Evolutionary conservation across 495 filamentous ascomycete species (phyloP), one percentile per base, ranked within the genome.

Genomic region (Podospora comata): DNA sequence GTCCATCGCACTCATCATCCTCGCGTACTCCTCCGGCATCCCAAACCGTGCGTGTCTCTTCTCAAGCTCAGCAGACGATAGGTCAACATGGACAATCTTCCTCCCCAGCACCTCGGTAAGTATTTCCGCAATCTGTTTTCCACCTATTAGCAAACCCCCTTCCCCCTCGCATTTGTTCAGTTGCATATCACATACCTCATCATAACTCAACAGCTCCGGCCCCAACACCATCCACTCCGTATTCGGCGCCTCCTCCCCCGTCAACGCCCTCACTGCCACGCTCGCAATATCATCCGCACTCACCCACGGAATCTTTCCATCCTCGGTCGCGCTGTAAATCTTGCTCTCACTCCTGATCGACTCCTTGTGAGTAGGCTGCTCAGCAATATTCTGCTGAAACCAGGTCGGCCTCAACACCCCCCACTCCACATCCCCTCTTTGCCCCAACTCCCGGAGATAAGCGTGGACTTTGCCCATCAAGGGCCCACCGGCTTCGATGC

Each of bases 251-350:
- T 75, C 70, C 58, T 69, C 39, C 19, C 75, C 74, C 7, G 80
- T 85, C 59, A 86, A 69, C 3, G 77, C 76, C 39, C 76, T 69
- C 54, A 80, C 77, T 28, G 79, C 83, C 2, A 84, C 80, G 23
- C 78, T 75, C 1, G 83, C 82, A 61, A 86, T 83, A 65, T 85
- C 84, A 18, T 79, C 71, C 5, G 78, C 78, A 20, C 78, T 79
- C n/a, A 85, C 71, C 72, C 81, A 85, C 0, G 81, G 79, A 58
- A 85, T 74, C 67, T 78, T 80, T 19, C 82, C 84, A 19, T 78
- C 66, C 16, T 79, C 74, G 0, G 79, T 77, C 5, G 82, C 79
- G 26, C 82, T 81, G 71, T 81, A 79, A 20, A 86, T 72, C 56
- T 76, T 78, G 73, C 75, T 72, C 66, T 82, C 77, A n/a, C 79